A percentile compares a stretch with the other conserved stretches of the same genome.
Conservation (phyloP, 768 basidiomycete genomes). For the Suillus spraguei region DNA sequence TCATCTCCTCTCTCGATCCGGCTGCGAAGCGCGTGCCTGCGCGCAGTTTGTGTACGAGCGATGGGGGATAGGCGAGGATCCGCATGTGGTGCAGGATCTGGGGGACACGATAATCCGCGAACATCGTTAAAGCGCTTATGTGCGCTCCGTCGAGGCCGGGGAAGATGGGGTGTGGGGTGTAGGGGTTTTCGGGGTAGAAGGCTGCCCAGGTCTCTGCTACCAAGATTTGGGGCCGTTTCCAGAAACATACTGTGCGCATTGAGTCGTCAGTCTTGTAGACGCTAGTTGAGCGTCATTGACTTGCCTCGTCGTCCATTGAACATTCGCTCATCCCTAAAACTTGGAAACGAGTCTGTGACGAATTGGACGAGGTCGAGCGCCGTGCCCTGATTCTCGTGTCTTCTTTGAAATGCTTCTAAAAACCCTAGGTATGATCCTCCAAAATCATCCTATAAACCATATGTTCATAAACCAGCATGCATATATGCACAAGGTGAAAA, state of each 20-base stretch:
- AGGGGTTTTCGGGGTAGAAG: slow-evolving; percentile 64
- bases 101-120: slow-evolving; percentile 91
- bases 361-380: slow-evolving; percentile 74
- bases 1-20: slow-evolving; percentile 73
- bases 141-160: slow-evolving; percentile 54
- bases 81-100: slow-evolving; percentile 86
- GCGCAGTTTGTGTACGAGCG: slow-evolving; percentile 54
- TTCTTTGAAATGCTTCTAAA: slow-evolving; percentile 58
- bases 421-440: slow-evolving; percentile 74
- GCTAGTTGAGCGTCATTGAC: background rate
- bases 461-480: background rate
- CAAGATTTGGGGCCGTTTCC: slow-evolving; percentile 92
- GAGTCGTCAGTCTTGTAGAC: background rate
- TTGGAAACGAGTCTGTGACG: slow-evolving; percentile 70
- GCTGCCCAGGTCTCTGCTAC: slow-evolving; percentile 94
- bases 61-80: slow-evolving; percentile 70
- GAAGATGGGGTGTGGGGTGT: slow-evolving; percentile 70
- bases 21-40: slow-evolving; percentile 46
- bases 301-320: slow-evolving; percentile 52
- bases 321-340: slow-evolving; percentile 70
- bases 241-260: slow-evolving; percentile 61
- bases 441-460: slow-evolving; percentile 47
- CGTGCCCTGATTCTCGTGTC: slow-evolving; percentile 56
- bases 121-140: slow-evolving; percentile 85
- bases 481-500: background rate